Base-by-base conservation (phyloP, 805 yeast genomes). In the Vanderwaltozyma yarrowii region DNA sequence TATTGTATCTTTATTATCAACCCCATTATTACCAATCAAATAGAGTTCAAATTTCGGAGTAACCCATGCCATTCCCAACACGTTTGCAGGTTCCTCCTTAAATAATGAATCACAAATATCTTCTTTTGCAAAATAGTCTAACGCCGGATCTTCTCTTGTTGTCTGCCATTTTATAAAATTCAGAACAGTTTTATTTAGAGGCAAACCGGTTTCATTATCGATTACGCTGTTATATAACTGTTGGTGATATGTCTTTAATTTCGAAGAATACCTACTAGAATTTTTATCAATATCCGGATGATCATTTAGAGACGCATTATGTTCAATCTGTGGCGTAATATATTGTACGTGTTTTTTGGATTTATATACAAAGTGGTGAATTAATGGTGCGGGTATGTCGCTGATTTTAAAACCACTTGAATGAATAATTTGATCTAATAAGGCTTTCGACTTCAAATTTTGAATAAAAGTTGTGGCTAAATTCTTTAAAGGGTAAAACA, bases 311-410 rank as follows among this genome's bases (percentile, higher is more conserved):
- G 8, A 29, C 4, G 17, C 20, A 19, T 32, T 38, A 24, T 29
- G 12, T 14, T 49, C 51, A 18, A 50, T 27, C 13, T 47, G 58
- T 33, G 45, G 69, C 54, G 52, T 51, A 4, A 53, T 49, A 39
- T 53, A 56, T 38, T 57, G 96, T 14, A 85, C 76, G 40, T 73
- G 72, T 17, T 62, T 63, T 42, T 74, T 78, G 25, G 84, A 74
- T 58, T 84, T 87, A 65, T 76, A 88, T 18, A 87, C 70, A 53
- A 88, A 92, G 61, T 87, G 96, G 43, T 76, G 72, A 10, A 89
- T 70, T 40, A 62, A 45, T 4, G 74, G 74, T 0, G 78, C 80
- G 1, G 74, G 75, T 17, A 76, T 65, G 35, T 70, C 78, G 15
- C 68, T 62, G 5, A 75, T 66, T 37, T 66, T 63, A 21, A 71